Evolutionary conservation across 2,329 filamentous ascomycete species (phyloP).

Genomic region (Macrophomina phaseolina): DNA sequence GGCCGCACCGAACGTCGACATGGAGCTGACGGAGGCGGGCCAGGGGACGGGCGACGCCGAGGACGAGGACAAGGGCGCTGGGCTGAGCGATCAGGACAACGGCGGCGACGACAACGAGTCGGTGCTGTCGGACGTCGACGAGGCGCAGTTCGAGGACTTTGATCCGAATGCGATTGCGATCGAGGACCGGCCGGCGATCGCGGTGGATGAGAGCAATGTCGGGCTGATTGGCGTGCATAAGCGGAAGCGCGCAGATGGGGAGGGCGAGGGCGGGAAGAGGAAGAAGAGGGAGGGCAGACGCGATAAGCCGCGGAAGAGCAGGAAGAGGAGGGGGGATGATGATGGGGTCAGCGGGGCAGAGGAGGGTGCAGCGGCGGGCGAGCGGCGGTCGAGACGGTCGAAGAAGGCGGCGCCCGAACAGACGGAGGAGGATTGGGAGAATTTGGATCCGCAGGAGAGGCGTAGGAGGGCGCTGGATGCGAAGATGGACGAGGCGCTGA

Average conservation of each 20-base stretch:
- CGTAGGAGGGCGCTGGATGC: slow-evolving; percentile 82
- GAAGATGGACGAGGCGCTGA: slow-evolving; percentile 86
- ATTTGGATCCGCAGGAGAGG: slow-evolving; percentile 83
- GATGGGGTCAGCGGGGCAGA: slow-evolving; percentile 39
- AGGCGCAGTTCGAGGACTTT: slow-evolving; percentile 69
- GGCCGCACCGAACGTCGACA: slow-evolving; percentile 50
- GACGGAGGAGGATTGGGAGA: slow-evolving; percentile 72
- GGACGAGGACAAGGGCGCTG: slow-evolving; percentile 46
- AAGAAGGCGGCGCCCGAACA: slow-evolving; percentile 44
- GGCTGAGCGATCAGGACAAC: slow-evolving; percentile 24
- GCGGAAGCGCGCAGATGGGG: slow-evolving; percentile 67
- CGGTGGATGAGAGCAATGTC: slow-evolving; percentile 67
- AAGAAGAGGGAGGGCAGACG: slow-evolving; percentile 72
- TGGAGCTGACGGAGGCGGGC: slow-evolving; percentile 50
- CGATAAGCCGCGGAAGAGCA: slow-evolving; percentile 59
- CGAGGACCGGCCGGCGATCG: slow-evolving; percentile 63
- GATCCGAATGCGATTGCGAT: slow-evolving; percentile 66
- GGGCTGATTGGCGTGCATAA: slow-evolving; percentile 67
- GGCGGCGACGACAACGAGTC: slow-evolving; percentile 58
- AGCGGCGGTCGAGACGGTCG: slow-evolving; percentile 58
- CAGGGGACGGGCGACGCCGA: slow-evolving; percentile 45
- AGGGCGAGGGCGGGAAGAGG: slow-evolving; percentile 61
- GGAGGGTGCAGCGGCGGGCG: slow-evolving; percentile 37
- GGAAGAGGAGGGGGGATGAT: slow-evolving; percentile 56
- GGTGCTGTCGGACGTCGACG: slow-evolving; percentile 67